Evolutionary conservation across 192 early-diverging fungal species (phyloP).

Genomic region (Coemansia umbellata): DNA sequence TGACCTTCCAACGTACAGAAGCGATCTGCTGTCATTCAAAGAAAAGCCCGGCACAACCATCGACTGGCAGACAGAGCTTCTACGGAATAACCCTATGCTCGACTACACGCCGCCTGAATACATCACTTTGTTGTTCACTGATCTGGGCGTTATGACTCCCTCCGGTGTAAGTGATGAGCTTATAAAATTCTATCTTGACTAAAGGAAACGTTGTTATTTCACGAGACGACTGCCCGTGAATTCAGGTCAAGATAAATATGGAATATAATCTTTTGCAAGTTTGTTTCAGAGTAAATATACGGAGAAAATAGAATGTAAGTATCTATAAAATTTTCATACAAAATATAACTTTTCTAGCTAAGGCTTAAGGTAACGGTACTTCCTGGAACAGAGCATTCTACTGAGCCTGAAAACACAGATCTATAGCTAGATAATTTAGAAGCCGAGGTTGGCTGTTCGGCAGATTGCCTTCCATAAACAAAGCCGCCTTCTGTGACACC

Average conservation of each 20-base stretch:
- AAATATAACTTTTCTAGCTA: no score
- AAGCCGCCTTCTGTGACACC: slow-evolving; percentile 39
- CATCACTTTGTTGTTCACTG: slow-evolving; percentile 85
- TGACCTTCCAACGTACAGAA: slow-evolving; percentile 77
- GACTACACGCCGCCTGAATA: slow-evolving; percentile 94
- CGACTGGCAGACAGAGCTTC: slow-evolving; percentile 43
- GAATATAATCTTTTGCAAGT: neutral
- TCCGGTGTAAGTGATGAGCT: slow-evolving; percentile 82
- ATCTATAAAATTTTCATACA: no score
- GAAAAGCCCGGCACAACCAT: slow-evolving; percentile 23
- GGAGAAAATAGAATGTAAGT: no score
- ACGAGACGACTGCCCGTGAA: neutral
- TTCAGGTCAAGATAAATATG: neutral
- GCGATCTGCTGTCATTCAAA: slow-evolving; percentile 66
- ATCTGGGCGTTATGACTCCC: slow-evolving; percentile 89
- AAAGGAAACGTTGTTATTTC: neutral
- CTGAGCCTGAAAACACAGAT: slow-evolving; percentile 23
- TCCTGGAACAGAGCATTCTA: slow-evolving; percentile 39
- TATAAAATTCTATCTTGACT: slow-evolving; percentile 76
- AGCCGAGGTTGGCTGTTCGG: neutral
- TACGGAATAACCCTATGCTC: slow-evolving; percentile 65
- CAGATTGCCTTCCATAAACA: slow-evolving; percentile 11
- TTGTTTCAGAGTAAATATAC: neutral
- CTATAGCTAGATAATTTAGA: neutral
- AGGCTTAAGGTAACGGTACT: slow-evolving; percentile 5